These are phyloP conservation scores for Aspergillus puulaauensis DNA, from an alignment of 2,329 filamentous ascomycete genomes.

Conservation along the genomic window DNA sequence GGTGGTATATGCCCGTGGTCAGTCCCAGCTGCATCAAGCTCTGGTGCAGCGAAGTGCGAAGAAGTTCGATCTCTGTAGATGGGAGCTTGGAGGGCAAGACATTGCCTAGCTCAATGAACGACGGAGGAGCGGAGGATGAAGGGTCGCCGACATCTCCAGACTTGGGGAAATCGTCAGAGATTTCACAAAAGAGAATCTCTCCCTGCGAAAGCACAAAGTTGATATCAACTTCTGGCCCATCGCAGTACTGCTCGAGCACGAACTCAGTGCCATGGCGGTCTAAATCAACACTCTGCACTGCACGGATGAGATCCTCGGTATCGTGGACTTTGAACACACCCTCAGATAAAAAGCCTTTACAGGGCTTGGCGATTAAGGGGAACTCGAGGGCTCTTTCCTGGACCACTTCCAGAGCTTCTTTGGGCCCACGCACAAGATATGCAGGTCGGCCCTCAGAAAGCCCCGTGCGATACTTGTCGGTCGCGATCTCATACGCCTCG, in stretches of 20 bases:
- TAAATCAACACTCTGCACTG: background rate
- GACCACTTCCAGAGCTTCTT: background rate
- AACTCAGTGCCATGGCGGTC: background rate
- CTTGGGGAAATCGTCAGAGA: slow-evolving; percentile 16
- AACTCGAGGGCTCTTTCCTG: background rate
- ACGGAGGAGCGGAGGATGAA: background rate
- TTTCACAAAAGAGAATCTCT: slow-evolving; percentile 15
- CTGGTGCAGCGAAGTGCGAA: background rate
- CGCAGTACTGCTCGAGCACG: slow-evolving; percentile 14
- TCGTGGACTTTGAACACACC: background rate
- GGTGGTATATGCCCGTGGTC: slow-evolving; percentile 1
- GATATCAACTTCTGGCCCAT: slow-evolving; percentile 18
- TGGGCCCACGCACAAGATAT: background rate
- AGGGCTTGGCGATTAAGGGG: background rate
- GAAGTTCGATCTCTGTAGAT: background rate
- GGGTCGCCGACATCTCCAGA: background rate
- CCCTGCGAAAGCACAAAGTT: slow-evolving; percentile 18
- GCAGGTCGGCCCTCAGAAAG: background rate
- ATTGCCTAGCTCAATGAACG: slow-evolving; percentile 4
- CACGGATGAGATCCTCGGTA: background rate
- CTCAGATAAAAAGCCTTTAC: background rate
- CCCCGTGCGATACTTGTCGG: background rate
- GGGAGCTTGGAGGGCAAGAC: slow-evolving; percentile 5
- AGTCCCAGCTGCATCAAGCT: slow-evolving; percentile 4
- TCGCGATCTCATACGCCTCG: background rate